A percentile compares a stretch with the other conserved stretches of the same genome.
These are phyloP conservation scores for Colletotrichum magnum DNA, from an alignment of 2,329 filamentous ascomycete genomes.

Conservation along the genomic window DNA sequence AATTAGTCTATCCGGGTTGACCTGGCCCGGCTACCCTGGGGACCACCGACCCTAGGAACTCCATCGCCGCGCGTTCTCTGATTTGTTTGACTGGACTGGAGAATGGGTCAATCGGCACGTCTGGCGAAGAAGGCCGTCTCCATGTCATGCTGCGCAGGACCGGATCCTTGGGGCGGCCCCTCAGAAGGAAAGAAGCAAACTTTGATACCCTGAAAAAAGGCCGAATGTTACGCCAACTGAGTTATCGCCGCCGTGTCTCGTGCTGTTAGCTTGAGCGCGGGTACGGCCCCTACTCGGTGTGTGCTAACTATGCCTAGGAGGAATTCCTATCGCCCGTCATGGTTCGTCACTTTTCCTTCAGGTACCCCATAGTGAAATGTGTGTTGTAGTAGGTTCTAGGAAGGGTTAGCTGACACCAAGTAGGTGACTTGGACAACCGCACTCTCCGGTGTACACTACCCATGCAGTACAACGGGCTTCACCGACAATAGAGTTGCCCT, in stretches of 20 bases:
- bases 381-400: too few relatives aligned
- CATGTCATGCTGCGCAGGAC: constrained; percentile 25
- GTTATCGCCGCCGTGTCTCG: neutral
- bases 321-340: too few relatives aligned
- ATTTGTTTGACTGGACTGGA: constrained; percentile 25
- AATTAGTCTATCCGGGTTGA: constrained; percentile 38
- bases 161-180: constrained; percentile 27
- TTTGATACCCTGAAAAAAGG: constrained; percentile 20
- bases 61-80: constrained; percentile 21
- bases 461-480: neutral
- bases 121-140: constrained; percentile 31
- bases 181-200: constrained; percentile 25
- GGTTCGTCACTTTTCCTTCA: too few relatives aligned
- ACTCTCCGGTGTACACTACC: neutral
- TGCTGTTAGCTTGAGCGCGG: neutral
- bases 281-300: too few relatives aligned
- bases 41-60: constrained; percentile 16
- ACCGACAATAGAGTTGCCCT: neutral
- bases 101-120: constrained; percentile 38
- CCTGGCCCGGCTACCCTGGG: constrained; percentile 31
- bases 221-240: constrained; percentile 29
- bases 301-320: too few relatives aligned
- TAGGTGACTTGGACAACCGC: too few relatives aligned
- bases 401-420: too few relatives aligned
- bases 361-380: too few relatives aligned